phyloP scores from a whole-genome alignment of 148 eudicot genomes.

The Rhododendron simsii region DNA sequence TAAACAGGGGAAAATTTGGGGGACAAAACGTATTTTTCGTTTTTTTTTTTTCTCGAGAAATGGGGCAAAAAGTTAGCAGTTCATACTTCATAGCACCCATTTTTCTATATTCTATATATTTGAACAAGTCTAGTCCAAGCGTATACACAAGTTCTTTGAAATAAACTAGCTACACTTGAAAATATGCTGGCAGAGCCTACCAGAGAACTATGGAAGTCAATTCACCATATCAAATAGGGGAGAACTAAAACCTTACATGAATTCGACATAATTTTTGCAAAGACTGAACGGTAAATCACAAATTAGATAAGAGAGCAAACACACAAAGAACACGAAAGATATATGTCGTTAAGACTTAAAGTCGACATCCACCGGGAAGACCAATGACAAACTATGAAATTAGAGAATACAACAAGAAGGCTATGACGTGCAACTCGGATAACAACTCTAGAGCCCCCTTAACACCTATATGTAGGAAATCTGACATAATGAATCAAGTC shows the following conservation, averaged over 20 bases:
- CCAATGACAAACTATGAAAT: neutral
- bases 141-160: neutral
- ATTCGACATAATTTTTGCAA: neutral
- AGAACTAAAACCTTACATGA: neutral
- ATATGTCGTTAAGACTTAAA: neutral
- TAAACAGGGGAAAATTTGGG: too few species aligned
- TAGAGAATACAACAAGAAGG: neutral
- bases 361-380: neutral
- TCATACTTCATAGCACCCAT: neutral
- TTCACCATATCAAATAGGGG: too few species aligned
- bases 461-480: too few species aligned
- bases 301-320: neutral
- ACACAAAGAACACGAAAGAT: neutral
- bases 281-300: neutral
- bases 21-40: too few species aligned
- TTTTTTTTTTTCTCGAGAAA: too few species aligned
- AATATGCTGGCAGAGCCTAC: neutral
- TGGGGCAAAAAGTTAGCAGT: neutral
- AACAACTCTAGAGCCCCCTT: neutral
- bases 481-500: neutral
- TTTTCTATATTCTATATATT: too few species aligned
- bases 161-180: neutral
- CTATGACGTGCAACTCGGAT: neutral
- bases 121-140: neutral
- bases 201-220: neutral